A percentile compares a stretch with the other conserved stretches of the same genome.
These are phyloP conservation scores for Colletotrichum spaethianum DNA, from an alignment of 2,329 filamentous ascomycete species.

Conservation along the genomic window DNA sequence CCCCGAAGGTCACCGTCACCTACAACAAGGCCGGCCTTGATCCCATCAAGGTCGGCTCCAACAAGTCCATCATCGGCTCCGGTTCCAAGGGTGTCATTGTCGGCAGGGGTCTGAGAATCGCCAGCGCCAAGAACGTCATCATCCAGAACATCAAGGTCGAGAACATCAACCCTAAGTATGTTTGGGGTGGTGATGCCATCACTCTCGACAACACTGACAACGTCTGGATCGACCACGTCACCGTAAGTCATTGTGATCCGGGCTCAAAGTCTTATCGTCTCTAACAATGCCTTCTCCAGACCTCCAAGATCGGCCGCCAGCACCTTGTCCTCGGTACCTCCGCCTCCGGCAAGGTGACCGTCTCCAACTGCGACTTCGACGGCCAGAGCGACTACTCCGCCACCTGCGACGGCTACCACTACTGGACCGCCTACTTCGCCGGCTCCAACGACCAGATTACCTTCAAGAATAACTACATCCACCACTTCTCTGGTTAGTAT, in stretches of 20 bases:
- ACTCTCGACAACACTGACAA: constrained; percentile 62
- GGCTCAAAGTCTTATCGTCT: background rate
- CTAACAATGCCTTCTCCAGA: constrained; percentile 44
- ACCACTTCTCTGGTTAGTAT: constrained; percentile 63
- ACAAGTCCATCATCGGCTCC: constrained; percentile 71
- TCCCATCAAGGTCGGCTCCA: constrained; percentile 67
- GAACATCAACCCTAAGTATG: constrained; percentile 62
- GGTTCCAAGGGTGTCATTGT: constrained; percentile 68
- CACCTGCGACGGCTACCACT: constrained; percentile 71
- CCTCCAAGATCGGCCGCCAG: constrained; percentile 71
- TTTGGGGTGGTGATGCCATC: constrained; percentile 73
- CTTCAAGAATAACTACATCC: constrained; percentile 73
- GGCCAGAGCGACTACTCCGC: constrained; percentile 68
- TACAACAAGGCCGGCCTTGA: constrained; percentile 67
- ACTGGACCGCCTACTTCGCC: constrained; percentile 72
- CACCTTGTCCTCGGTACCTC: constrained; percentile 71
- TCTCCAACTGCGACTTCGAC: constrained; percentile 73
- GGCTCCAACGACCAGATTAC: constrained; percentile 71
- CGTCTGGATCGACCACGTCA: constrained; percentile 68
- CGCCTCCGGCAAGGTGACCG: constrained; percentile 68
- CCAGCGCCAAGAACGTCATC: constrained; percentile 64
- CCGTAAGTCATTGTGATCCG: constrained; percentile 43
- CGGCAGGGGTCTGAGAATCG: constrained; percentile 69
- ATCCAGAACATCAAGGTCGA: constrained; percentile 66
- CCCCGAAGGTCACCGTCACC: constrained; percentile 60